phyloP scores from a whole-genome alignment of 1,284 basidiomycete species.

The Mycosarcoma maydis region DNA sequence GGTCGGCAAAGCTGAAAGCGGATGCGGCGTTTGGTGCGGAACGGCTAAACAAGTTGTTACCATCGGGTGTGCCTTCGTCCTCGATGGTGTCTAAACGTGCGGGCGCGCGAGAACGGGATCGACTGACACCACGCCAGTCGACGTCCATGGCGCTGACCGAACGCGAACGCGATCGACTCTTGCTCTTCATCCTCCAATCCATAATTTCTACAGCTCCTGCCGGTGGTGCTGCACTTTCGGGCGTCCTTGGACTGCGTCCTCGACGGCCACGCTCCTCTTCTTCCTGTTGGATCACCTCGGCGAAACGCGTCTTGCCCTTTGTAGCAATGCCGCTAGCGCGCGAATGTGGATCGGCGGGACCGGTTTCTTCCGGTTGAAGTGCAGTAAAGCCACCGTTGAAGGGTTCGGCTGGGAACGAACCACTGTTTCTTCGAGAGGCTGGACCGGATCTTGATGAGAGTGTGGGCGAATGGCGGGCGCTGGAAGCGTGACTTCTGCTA shows the following conservation, averaged over 20 bases:
- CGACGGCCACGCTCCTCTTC: conserved; percentile 57
- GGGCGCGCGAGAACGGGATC: conserved; percentile 88
- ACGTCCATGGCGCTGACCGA: conserved; percentile 81
- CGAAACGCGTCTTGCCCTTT: conserved; percentile 70
- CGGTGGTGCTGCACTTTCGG: conserved; percentile 50
- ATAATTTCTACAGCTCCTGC: conserved; percentile 54
- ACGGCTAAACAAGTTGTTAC: conserved; percentile 41
- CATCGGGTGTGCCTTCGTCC: conserved; percentile 40
- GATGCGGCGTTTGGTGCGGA: conserved; percentile 39
- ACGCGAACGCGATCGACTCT: conserved; percentile 68
- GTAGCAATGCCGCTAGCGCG: conserved; percentile 6
- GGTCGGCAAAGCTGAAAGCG: conserved; percentile 48
- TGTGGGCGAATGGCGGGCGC: conserved; percentile 39
- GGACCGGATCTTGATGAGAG: conserved; percentile 28
- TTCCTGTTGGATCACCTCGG: conserved; percentile 66
- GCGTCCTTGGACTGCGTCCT: conserved; percentile 52
- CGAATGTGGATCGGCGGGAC: conserved; percentile 1
- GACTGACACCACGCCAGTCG: conserved; percentile 92
- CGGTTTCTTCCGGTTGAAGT: conserved; percentile 17
- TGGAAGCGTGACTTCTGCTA: conserved; percentile 33
- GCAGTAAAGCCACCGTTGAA: conserved; percentile 33
- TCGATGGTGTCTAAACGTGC: conserved; percentile 47
- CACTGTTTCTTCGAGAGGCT: conserved; percentile 44
- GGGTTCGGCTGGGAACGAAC: conserved; percentile 28
- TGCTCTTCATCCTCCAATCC: conserved; percentile 66